Evolutionary conservation across 2,329 filamentous ascomycete genomes (phyloP).

Genomic region (Capronia americana): DNA sequence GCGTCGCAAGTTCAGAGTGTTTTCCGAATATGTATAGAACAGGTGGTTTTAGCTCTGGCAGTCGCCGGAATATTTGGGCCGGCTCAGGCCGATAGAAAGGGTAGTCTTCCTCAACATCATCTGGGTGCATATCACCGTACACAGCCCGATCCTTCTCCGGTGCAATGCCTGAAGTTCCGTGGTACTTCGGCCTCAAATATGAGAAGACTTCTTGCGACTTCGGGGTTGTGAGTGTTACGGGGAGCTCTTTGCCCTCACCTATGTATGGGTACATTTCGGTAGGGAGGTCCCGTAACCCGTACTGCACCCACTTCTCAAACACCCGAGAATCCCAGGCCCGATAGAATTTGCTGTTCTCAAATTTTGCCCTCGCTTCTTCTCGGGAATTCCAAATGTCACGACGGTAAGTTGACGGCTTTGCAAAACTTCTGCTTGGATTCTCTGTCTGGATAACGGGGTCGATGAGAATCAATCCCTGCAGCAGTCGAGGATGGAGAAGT

Average conservation of each 20-base stretch:
- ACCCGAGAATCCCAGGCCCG: constrained; percentile 81
- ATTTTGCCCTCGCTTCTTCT: constrained; percentile 68
- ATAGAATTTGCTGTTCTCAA: constrained; percentile 77
- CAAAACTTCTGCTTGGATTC: constrained; percentile 54
- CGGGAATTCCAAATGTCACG: constrained; percentile 85
- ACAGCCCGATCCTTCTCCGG: constrained; percentile 42
- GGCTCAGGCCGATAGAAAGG: constrained; percentile 55
- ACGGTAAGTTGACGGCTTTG: constrained; percentile 72
- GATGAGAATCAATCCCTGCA: constrained; percentile 73
- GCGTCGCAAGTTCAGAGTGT: constrained; percentile 49
- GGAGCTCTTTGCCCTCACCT: constrained; percentile 16
- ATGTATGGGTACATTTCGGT: constrained; percentile 66
- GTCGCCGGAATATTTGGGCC: constrained; percentile 46
- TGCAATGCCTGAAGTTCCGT: constrained; percentile 61
- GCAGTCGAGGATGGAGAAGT: constrained; percentile 72
- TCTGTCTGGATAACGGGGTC: constrained; percentile 59
- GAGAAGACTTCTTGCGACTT: constrained; percentile 82
- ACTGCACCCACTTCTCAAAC: constrained; percentile 72
- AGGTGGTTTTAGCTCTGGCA: constrained; percentile 52
- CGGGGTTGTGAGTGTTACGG: constrained; percentile 74
- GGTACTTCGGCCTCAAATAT: constrained; percentile 54
- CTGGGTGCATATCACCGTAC: constrained; percentile 53
- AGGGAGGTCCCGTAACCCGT: constrained; percentile 76
- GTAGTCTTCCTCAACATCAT: constrained; percentile 42
- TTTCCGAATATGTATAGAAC: constrained; percentile 53